Evolutionary conservation across 208 protist species (phyloP), one percentile per base, ranked within the genome.

Genomic region (Trypanosoma grayi): DNA sequence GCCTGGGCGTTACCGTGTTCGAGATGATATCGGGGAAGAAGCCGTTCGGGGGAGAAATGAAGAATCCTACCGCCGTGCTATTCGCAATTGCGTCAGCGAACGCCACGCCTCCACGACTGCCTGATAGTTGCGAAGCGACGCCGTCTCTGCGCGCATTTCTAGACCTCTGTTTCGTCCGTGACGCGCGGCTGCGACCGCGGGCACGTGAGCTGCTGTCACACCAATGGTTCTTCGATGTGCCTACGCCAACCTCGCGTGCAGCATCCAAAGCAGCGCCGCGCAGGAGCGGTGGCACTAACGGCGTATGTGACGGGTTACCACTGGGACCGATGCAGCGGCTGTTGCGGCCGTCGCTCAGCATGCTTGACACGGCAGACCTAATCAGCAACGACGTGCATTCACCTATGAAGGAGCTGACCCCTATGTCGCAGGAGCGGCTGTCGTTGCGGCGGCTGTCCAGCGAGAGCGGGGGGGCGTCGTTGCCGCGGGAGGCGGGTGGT

Each of bases 21-120:
- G 88, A 94, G 71, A 90, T 94, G 85, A 68, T 92, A 50, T 84
- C 73, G 25, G 88, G 88, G 31, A 48, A 52, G 31, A 74, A 77
- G n/a, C 88, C 88, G 2, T 94, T 92, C 47, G 87, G 79, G 5
- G 69, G 54, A 0, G 71, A 79, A 8, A 61, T 87, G 40, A 58
- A 60, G 67, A 87, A 87, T 51, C 72, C 77, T 2, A 75, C 83
- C 4, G 84, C 85, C 3, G 82, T 89, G 8, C 68, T 94, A 30
- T 92, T 92, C 45, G 50, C 66, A 39, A 87, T 92, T 53, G 73
- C 77, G 10, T 75, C 79, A 36, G 63, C 58, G 40, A 75, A 81
- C 3, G 66, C 70, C 4, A 43, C 72, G 5, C 71, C 80, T 0
- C 87, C 87, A 20, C 68, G 60, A 34, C 74, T 94, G 18, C 87